These are phyloP conservation scores for Aspergillus hortae DNA, from an alignment of 2,329 filamentous ascomycete genomes.

Conservation along the genomic window DNA sequence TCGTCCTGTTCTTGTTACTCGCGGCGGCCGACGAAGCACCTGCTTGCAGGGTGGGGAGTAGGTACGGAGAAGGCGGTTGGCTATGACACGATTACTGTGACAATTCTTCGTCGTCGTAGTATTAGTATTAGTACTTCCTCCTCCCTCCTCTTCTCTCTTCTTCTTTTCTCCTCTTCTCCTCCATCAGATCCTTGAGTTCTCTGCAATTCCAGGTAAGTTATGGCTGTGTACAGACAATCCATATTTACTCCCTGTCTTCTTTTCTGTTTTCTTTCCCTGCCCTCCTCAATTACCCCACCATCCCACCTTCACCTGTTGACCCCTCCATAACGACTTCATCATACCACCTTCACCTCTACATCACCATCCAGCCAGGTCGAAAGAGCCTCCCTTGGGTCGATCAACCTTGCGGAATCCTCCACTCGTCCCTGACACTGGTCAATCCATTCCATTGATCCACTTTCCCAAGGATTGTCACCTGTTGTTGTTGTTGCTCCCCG, in stretches of 20 bases:
- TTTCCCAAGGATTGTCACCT: not conserved
- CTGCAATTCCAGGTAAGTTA: constrained; percentile 1
- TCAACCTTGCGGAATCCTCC: not conserved
- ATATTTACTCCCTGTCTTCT: not conserved
- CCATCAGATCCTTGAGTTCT: not conserved
- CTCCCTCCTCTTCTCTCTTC: not conserved
- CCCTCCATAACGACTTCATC: not conserved
- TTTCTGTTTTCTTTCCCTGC: not conserved
- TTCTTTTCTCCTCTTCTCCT: not conserved
- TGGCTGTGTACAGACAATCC: not conserved
- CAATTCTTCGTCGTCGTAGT: not conserved
- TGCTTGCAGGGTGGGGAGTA: not conserved
- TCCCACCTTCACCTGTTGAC: constrained; percentile 10
- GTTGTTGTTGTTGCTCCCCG: constrained; percentile 1
- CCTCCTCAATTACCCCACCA: constrained; percentile 14
- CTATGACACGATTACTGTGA: not conserved
- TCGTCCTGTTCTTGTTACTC: not conserved
- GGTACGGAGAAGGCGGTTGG: not conserved
- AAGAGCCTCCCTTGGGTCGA: not conserved
- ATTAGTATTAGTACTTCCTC: not conserved
- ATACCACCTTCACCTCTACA: not conserved
- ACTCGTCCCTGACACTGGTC: not conserved
- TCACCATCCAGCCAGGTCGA: not conserved
- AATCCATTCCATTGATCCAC: constrained; percentile 2
- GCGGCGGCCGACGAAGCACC: not conserved